phyloP scores from a whole-genome alignment of 2,329 filamentous ascomycete species.

The Colletotrichum theobromicola region DNA sequence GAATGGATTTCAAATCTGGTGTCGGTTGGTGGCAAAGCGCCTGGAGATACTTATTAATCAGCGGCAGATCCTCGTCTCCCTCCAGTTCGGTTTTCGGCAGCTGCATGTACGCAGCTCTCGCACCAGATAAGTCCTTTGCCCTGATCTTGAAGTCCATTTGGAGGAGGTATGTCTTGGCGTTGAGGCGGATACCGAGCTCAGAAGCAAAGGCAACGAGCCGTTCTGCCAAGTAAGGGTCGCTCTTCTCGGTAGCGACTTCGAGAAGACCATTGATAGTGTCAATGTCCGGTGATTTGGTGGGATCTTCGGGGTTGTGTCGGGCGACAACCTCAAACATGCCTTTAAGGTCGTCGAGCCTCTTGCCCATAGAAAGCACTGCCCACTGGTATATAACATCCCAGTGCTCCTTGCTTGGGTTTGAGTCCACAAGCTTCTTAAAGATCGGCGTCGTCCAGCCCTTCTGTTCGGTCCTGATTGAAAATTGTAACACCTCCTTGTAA shows the following conservation, averaged over 20 bases:
- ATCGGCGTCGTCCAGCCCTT: constrained; percentile 66
- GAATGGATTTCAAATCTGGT: constrained; percentile 73
- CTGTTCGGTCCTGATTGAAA: constrained; percentile 64
- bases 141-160: constrained; percentile 79
- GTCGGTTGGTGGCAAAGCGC: constrained; percentile 66
- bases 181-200: constrained; percentile 68
- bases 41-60: constrained; percentile 75
- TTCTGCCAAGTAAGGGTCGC: constrained; percentile 75
- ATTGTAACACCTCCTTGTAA: constrained; percentile 61
- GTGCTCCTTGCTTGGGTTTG: constrained; percentile 53
- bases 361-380: constrained; percentile 72
- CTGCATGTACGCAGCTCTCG: constrained; percentile 67
- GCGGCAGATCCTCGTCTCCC: constrained; percentile 62
- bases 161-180: constrained; percentile 74
- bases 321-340: constrained; percentile 75
- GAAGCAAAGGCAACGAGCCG: constrained; percentile 72
- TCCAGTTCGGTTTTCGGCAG: constrained; percentile 57
- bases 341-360: constrained; percentile 73
- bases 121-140: constrained; percentile 74
- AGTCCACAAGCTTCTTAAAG: constrained; percentile 58
- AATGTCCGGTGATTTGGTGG: constrained; percentile 63
- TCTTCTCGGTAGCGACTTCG: constrained; percentile 70
- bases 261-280: constrained; percentile 80
- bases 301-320: constrained; percentile 49
- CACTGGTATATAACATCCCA: constrained; percentile 80